phyloP scores from a whole-genome alignment of 2,329 filamentous ascomycete genomes.

The Purpureocillium takamizusanense region DNA sequence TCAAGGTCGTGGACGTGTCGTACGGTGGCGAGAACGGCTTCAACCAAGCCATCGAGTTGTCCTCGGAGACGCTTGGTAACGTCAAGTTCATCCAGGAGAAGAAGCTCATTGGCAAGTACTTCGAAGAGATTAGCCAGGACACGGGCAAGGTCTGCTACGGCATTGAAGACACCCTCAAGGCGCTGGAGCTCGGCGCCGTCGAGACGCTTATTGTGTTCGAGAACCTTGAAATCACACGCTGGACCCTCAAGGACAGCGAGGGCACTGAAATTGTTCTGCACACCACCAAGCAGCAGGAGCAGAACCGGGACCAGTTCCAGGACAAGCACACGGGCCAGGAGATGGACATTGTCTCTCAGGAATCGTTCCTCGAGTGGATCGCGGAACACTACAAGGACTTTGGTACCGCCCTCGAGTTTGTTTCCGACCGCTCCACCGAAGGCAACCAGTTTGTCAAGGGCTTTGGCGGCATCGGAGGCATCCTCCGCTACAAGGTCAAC shows the following conservation, averaged over 20 bases:
- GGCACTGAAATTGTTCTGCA: constrained; percentile 70
- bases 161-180: constrained; percentile 95
- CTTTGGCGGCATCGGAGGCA: constrained; percentile 94
- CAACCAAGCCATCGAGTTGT: constrained; percentile 97
- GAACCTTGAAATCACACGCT: constrained; percentile 91
- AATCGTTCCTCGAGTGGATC: constrained; percentile 98
- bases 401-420: constrained; percentile 90
- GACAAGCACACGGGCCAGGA: constrained; percentile 94
- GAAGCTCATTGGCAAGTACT: constrained; percentile 98
- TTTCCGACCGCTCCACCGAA: constrained; percentile 93
- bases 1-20: constrained; percentile 98
- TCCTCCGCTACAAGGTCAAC: constrained; percentile 99
- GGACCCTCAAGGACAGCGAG: constrained; percentile 72
- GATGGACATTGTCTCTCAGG: constrained; percentile 85
- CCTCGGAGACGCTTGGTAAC: constrained; percentile 91
- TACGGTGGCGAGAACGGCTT: constrained; percentile 99
- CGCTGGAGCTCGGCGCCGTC: constrained; percentile 87
- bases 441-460: constrained; percentile 99
- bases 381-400: constrained; percentile 98
- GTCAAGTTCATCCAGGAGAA: constrained; percentile 99
- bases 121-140: constrained; percentile 97
- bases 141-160: constrained; percentile 96
- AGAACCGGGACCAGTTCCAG: constrained; percentile 76
- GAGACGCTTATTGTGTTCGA: constrained; percentile 95
- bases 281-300: constrained; percentile 73